Evolutionary conservation across 345 rosid species (phyloP), one percentile per base, ranked within the genome.

Genomic region (Salix viminalis): DNA sequence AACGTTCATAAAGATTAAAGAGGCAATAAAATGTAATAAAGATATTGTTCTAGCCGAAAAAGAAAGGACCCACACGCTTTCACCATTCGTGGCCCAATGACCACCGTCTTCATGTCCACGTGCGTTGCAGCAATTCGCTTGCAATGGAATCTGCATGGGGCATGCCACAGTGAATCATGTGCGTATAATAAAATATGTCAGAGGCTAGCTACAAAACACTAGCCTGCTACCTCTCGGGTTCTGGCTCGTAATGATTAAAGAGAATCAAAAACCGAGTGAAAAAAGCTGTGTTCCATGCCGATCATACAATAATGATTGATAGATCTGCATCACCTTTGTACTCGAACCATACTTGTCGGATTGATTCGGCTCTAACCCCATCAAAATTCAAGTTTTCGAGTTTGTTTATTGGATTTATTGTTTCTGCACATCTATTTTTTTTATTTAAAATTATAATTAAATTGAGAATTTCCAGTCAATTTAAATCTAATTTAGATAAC

Each of bases 41-140:
- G 1, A 3, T 30, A 7, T 1, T 21, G 34, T n/a, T 9, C 24
- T 11, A 7, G 36, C 42, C 26, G 69, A 48, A 70, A 16, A 50
- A 9, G 14, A 26, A 14, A 2, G 73, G 58, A 52, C 73, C 73
- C 73, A 70, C 73, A 18, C 73, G 73, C 60, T 70, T 9, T 28
- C 60, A 13, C 37, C 37, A 8, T 28, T 10, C 21, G 69, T 19
- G 41, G 19, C 24, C 69, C 69, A 16, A 9, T 34, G 41, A 4
- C 26, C 44, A 0, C 3, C 12, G 7, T 14, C 37, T 18, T 11
- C 14, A 30, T 44, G 7, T 28, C 73, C 61, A 48, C 73, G 37
- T 66, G 69, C 14, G 11, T 7, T 10, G 2, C 69, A 46, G 36
- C 34, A 4, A 46, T 70, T 34, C 6, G 56, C 48, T 50, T n/a